Evolutionary conservation across 2,329 filamentous ascomycete species (phyloP).

Genomic region (Ophiostoma piceae): DNA sequence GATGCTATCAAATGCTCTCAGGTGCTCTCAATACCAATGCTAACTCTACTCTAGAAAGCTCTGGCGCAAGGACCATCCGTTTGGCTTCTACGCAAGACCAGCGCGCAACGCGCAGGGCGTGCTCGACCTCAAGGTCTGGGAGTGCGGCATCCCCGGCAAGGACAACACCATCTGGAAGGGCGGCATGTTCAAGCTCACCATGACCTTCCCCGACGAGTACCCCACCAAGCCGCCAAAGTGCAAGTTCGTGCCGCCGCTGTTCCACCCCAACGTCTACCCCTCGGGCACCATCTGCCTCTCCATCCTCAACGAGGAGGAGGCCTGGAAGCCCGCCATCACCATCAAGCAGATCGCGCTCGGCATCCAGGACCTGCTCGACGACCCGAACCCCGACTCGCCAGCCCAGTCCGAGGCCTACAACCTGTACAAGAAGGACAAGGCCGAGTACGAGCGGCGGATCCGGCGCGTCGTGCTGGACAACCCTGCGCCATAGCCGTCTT

Average conservation of each 20-base stretch:
- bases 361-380: conserved; percentile 91
- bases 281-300: conserved; percentile 96
- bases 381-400: conserved; percentile 93
- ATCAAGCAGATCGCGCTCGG: conserved; percentile 96
- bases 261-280: conserved; percentile 97
- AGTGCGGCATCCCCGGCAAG: conserved; percentile 93
- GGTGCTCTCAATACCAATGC: neutral
- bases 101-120: conserved; percentile 71
- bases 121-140: conserved; percentile 91
- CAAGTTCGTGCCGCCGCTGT: conserved; percentile 93
- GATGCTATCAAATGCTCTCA: neutral
- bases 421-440: conserved; percentile 83
- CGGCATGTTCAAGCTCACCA: conserved; percentile 90
- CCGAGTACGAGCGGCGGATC: conserved; percentile 84
- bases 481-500: conserved; percentile 56
- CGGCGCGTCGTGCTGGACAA: conserved; percentile 85
- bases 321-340: conserved; percentile 97
- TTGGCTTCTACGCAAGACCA: conserved; percentile 93
- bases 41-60: conserved; percentile 61
- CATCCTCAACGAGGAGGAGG: conserved; percentile 96
- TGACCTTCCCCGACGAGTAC: conserved; percentile 94
- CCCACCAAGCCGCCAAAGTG: conserved; percentile 98
- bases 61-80: conserved; percentile 94
- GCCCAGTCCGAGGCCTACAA: conserved; percentile 98
- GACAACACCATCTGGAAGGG: conserved; percentile 97